These are phyloP conservation scores for Mariannaea sp. DNA, from an alignment of 2,329 filamentous ascomycete genomes.

Conservation along the genomic window DNA sequence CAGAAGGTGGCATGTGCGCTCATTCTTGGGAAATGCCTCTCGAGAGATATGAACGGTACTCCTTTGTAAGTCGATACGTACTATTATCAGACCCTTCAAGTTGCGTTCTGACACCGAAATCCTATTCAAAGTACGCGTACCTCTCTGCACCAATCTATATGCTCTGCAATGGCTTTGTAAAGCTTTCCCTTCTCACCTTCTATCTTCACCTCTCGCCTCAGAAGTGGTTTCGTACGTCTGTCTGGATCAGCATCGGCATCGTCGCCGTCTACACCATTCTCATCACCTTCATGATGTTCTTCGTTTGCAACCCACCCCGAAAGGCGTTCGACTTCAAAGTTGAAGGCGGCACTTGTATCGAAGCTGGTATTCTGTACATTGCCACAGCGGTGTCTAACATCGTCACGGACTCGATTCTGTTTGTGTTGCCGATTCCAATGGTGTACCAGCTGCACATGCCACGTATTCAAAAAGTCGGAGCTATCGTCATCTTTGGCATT, in stretches of 20 bases:
- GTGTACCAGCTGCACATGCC: conserved; percentile 51
- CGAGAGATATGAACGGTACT: conserved; percentile 23
- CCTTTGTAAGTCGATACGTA: conserved; percentile 21
- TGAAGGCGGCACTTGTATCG: conserved; percentile 45
- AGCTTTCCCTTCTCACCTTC: conserved; percentile 45
- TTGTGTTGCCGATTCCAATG: conserved; percentile 52
- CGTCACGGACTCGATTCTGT: conserved; percentile 52
- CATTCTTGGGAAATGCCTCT: conserved; percentile 36
- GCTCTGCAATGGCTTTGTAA: conserved; percentile 43
- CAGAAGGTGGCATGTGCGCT: conserved; percentile 25
- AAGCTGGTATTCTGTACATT: conserved; percentile 53
- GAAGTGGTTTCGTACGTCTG: conserved; percentile 37
- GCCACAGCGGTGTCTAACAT: conserved; percentile 54
- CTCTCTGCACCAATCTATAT: conserved; percentile 41
- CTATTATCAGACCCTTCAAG: neutral
- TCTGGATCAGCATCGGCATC: conserved; percentile 39
- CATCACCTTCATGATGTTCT: conserved; percentile 35
- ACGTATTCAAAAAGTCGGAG: conserved; percentile 49
- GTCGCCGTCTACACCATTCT: conserved; percentile 38
- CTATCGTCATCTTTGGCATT: conserved; percentile 50
- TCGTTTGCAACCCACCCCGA: conserved; percentile 31
- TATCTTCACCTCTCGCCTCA: conserved; percentile 45
- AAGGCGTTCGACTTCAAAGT: conserved; percentile 32
- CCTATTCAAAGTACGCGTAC: too few species aligned
- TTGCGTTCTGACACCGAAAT: too few species aligned